Conservation (phyloP, 192 early-diverging fungal species). For the Glomus cerebriforme region DNA sequence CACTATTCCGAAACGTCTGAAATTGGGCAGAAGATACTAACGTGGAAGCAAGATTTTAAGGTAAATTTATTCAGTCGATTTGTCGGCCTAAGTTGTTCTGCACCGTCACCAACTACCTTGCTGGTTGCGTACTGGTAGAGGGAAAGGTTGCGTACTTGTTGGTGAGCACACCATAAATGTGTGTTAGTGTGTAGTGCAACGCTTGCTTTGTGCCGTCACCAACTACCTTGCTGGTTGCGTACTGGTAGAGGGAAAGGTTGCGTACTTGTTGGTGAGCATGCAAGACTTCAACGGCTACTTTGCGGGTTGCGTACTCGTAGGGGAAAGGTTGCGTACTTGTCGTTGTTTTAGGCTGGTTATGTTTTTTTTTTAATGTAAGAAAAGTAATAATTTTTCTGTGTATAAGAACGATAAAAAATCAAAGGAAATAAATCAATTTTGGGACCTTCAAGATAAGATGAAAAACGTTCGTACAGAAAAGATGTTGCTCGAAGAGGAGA, state of each 20-base stretch:
- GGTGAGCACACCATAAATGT: not conserved
- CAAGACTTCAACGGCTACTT: not conserved
- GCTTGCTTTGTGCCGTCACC: not conserved
- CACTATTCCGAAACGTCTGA: too few relatives aligned
- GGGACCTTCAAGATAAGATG: too few relatives aligned
- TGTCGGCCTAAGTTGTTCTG: too few relatives aligned
- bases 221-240: slow-evolving; percentile 3
- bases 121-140: not conserved
- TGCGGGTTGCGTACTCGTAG: not conserved
- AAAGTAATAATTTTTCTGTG: not conserved
- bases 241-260: not conserved
- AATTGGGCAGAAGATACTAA: not conserved
- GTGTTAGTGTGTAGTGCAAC: too few relatives aligned
- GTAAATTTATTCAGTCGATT: not conserved
- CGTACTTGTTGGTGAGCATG: not conserved
- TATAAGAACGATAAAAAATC: not conserved
- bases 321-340: too few relatives aligned
- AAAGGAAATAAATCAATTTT: too few relatives aligned
- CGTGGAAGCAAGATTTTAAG: too few relatives aligned
- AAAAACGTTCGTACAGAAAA: too few relatives aligned
- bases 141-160: not conserved
- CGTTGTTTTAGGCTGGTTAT: not conserved
- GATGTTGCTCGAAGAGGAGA: not conserved
- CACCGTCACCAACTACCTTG: not conserved
- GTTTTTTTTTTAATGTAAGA: not conserved